Base-by-base conservation (phyloP, 345 rosid species). In the Acer saccharum region DNA sequence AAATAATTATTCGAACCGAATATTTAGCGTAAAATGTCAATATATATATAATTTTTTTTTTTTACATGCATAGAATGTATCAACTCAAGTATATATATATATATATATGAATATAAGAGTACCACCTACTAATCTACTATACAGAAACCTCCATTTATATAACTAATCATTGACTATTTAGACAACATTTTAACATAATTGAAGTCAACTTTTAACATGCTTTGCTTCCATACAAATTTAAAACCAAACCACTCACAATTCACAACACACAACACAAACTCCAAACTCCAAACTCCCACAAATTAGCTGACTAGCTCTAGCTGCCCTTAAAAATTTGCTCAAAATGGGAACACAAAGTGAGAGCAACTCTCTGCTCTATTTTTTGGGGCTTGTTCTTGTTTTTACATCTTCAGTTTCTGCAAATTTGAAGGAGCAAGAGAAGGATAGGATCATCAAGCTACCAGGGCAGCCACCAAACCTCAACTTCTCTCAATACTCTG, bases 401-500 rank as follows among this genome's bases (percentile, higher is more conserved):
- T 20, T 77, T 17, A 72, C 76, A 12, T 74, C 69, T 63, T 29
- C 70, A 2, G 54, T 55, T 39, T 71, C 68, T 71, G 67, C 77
- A 18, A 48, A 50, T 41, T 21, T 62, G 13, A 66, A 76, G 54
- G 82, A 85, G 74, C 91, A 88, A 66, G 84, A 77, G 77, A 81
- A 65, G 32, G 98, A 93, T 72, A 87, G 83, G 85, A 89, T 95
- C 77, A 35, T 48, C 44, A 77, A 74, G 75, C 82, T 95, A 55
- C 94, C 97, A 0, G 98, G 96, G 17, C 95, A 92, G 81, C 98
- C 98, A 29, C 79, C 70, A 10, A 70, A 88, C 11, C 88, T 92
- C 27, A 86, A 75, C 35, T 95, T 95, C 86, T 86, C 91, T 23
- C 98, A 95, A 20, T 93, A 78, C 69, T 88, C 98, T 0, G 97